A percentile compares a stretch with the other conserved stretches of the same genome.
These are phyloP conservation scores for Sclerospora graminicola DNA, from an alignment of 352 stramenopile genomes.

Conservation along the genomic window DNA sequence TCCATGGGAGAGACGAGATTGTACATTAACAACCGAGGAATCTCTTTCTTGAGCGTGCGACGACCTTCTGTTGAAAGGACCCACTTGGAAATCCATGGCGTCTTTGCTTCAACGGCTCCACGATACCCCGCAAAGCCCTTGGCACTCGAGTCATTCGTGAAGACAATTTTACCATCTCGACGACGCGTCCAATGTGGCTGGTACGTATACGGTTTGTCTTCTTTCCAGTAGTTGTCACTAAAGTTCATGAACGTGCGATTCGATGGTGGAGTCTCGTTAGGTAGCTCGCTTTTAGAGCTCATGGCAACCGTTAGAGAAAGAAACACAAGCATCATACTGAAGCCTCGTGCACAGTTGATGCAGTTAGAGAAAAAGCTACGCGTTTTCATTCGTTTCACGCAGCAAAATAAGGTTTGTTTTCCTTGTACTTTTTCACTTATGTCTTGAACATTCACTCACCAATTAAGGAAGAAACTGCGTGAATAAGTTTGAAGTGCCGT, in stretches of 20 bases:
- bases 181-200: constrained; percentile 26
- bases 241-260: constrained; percentile 6
- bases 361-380: not conserved
- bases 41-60: constrained; percentile 22
- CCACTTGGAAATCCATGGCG: constrained; percentile 25
- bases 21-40: constrained; percentile 28
- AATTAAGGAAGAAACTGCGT: constrained; percentile 16
- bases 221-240: constrained; percentile 28
- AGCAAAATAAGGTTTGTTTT: too few relatives aligned
- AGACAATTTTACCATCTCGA: constrained; percentile 27
- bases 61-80: constrained; percentile 18
- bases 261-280: constrained; percentile 1
- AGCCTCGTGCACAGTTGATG: not conserved
- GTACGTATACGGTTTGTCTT: constrained; percentile 38
- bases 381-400: constrained; percentile 5
- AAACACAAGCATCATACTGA: not conserved
- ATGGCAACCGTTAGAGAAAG: not conserved
- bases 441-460: not conserved
- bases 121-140: constrained; percentile 13
- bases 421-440: not conserved
- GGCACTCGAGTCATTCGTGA: constrained; percentile 14
- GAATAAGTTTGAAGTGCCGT: too few relatives aligned
- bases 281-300: too few relatives aligned
- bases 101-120: constrained; percentile 10
- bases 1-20: constrained; percentile 41